Base-by-base conservation (phyloP, 2,329 filamentous ascomycete species). In the Trichoderma sp. region DNA sequence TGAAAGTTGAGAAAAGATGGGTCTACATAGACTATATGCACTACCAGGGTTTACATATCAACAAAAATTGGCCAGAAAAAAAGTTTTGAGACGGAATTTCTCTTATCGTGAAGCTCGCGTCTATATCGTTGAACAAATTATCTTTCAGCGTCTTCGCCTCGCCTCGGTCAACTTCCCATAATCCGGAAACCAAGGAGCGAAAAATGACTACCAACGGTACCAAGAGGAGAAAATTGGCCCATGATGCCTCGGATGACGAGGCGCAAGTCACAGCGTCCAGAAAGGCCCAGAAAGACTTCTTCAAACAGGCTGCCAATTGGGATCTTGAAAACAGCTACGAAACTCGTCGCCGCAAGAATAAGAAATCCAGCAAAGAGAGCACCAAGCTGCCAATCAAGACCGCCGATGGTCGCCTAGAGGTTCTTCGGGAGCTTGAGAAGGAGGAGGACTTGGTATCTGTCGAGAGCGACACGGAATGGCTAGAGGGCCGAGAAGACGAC, bases 241-340 rank as follows among this genome's bases (percentile, higher is more conserved):
- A 87, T 37, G 80, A 83, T 22, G 79, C 78, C 34, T 80, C 81
- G 1, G 82, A 84, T 52, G 83, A 83, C 53, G 83, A 84, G 54
- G 74, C 75, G 13, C 75, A 72, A 70, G 77, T 70, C 42, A 75
- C 72, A 34, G 68, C 74, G 32, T 77, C 76, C 4, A 78, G 75
- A 69, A 83, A 80, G 64, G 78, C 83, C n/a, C 84, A 87, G 68
- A 86, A 86, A 72, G 85, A 86, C 64, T 93, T 94, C 78, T 86
- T 92, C 80, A 87, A 87, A 74, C 90, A 87, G 74, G 92, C 91
- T 6, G 85, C 92, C 68, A 90, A 89, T 79, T 98, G 94, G 93
- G 89, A 97, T 75, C 85, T 97, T 58, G 95, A 97, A 81, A 91
- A 97, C 76, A 90, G 92, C 78, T 98, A 97, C 83, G 93, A 97